These are phyloP conservation scores for Serendipita sp. DNA, from an alignment of 1,284 basidiomycete genomes.

Conservation along the genomic window DNA sequence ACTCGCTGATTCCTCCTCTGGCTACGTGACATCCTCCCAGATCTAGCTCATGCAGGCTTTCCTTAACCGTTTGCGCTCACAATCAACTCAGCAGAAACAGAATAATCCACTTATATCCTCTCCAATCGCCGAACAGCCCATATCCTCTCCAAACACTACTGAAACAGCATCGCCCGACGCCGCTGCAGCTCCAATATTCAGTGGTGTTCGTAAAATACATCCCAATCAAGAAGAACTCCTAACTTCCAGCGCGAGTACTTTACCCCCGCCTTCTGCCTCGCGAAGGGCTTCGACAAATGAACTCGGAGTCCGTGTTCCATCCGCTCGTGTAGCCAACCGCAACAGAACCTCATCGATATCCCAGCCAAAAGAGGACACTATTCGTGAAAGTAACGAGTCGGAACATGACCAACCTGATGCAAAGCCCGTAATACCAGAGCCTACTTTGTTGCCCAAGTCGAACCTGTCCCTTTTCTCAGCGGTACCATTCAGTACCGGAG, in stretches of 20 bases:
- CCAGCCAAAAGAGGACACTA: constrained; percentile 4
- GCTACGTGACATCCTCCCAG: neutral
- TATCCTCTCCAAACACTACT: neutral
- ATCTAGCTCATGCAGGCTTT: neutral
- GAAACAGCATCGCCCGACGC: neutral
- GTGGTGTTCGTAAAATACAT: constrained; percentile 2
- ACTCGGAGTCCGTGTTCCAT: neutral
- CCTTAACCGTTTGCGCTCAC: neutral
- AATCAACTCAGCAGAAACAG: neutral
- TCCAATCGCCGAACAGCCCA: neutral
- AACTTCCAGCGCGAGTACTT: neutral
- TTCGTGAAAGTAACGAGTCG: neutral
- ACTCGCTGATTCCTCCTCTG: too few relatives aligned
- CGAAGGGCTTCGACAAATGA: neutral
- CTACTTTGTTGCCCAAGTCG: neutral
- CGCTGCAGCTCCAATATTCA: neutral
- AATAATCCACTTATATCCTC: neutral
- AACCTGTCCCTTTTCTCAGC: neutral
- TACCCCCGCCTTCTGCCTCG: neutral
- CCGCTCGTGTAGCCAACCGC: neutral
- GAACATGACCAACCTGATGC: neutral
- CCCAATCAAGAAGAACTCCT: constrained; percentile 3
- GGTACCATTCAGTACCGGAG: neutral
- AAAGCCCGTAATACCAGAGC: neutral
- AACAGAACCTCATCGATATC: neutral